Base-by-base conservation (phyloP, 805 yeast species). In the Yamadazyma endophytica region DNA sequence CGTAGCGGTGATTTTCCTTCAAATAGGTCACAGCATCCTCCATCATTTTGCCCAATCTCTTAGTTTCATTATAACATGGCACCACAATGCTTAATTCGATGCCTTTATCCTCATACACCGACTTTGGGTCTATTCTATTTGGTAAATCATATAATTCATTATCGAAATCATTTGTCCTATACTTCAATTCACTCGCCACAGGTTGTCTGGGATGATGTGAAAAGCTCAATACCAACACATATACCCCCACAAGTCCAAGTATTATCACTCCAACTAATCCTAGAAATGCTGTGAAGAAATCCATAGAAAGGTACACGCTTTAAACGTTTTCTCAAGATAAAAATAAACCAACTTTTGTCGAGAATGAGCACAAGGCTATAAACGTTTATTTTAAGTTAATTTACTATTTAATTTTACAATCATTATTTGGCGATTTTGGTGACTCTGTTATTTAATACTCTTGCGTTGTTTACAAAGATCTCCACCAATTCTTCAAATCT, bases 51-150 rank as follows among this genome's bases (percentile, higher is more conserved):
- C 73, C 71, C 38, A 92, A 70, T 32, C 98, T 70, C 9, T 64
- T 55, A 1, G 82, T 79, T 56, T 92, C 98, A 51, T 92, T 92
- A 50, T 74, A 92, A 53, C 96, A 87, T n/a, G 98, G 98, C 5
- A 92, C 75, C 5, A 92, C 88, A 16, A 92, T 80, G 16, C 92
- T 77, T 25, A 90, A 47, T 19, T 72, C 71, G 15, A 83, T 66
- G 3, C 54, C 64, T 21, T 63, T 66, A 30, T 46, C 47, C 12
- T 33, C 36, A 21, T 28, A 36, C 18, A 17, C 7, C 40, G 44
- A 39, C 29, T 30, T 26, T 9, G 52, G 43, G 42, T 33, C 47
- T 49, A 58, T 49, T 43, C 61, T 42, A 14, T 52, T 35, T 41
- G 74, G 59, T 43, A 58, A 46, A 17, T 53, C 53, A 47, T 57